A percentile compares a stretch with the other conserved stretches of the same genome.
Evolutionary conservation across 2,329 filamentous ascomycete genomes (phyloP).

Genomic region (Sporothrix phasma): DNA sequence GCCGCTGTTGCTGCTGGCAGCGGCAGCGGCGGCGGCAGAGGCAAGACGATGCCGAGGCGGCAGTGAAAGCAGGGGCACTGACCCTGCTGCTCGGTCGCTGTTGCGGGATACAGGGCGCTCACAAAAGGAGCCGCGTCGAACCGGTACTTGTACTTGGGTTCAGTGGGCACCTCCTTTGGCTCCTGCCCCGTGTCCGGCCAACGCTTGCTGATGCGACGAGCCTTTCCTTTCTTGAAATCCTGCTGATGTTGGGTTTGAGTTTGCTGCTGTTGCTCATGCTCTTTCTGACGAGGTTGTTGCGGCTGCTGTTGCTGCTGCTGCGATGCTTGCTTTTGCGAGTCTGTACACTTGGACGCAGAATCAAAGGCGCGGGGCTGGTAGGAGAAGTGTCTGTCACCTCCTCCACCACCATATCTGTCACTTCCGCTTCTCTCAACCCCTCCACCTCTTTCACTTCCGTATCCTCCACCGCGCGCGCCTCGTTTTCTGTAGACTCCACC

Average conservation of each 20-base stretch:
- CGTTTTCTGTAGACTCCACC: slow-evolving; percentile 35
- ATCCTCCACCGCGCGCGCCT: slow-evolving; percentile 35
- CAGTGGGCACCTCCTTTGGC: slow-evolving; percentile 14
- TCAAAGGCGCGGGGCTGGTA: slow-evolving; percentile 31
- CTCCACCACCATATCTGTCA: not conserved
- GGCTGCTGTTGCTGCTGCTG: not conserved
- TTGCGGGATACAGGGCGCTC: not conserved
- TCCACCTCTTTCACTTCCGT: not conserved
- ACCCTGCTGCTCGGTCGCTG: slow-evolving; percentile 11
- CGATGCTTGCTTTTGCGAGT: not conserved
- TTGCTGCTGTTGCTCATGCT: slow-evolving; percentile 4
- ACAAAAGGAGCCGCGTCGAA: not conserved
- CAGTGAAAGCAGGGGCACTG: slow-evolving; percentile 19
- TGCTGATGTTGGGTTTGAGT: not conserved
- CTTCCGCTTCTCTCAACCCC: not conserved
- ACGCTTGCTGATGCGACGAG: slow-evolving; percentile 38
- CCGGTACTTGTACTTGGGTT: not conserved
- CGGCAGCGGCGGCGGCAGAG: not conserved
- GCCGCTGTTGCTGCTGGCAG: not conserved
- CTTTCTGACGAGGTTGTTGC: not conserved
- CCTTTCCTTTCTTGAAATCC: not conserved
- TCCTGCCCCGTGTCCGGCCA: slow-evolving; percentile 27
- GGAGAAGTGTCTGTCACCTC: slow-evolving; percentile 24
- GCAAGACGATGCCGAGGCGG: not conserved
- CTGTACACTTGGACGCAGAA: slow-evolving; percentile 23